Base-by-base conservation (phyloP, 352 stramenopile species). In the Phytophthora idaei region DNA sequence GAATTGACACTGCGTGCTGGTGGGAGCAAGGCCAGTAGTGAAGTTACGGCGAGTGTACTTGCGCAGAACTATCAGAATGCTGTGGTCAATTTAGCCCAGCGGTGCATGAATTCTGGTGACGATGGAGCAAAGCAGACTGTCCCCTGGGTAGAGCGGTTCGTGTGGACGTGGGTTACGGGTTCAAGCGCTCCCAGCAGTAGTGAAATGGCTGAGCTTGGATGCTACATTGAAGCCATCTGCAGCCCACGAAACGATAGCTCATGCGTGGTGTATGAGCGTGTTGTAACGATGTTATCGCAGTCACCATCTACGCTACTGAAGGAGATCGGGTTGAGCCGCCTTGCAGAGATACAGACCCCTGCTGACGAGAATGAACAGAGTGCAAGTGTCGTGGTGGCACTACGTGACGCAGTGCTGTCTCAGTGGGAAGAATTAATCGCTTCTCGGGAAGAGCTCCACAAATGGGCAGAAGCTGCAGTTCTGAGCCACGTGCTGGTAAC, bases 391-490 rank as follows among this genome's bases (percentile, higher is more conserved):
- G 17, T 48, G 21, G 47, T 29, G 3, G 1, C 27, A 15, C 57
- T 62, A 11, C 47, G 50, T 44, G 36, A 65, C 37, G 71, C 71
- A 57, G 65, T 84, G 12, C 28, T 76, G 2, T 57, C 29, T 14
- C 59, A 80, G 25, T 82, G 71, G 71, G 34, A 65, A 14, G 31
- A 74, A 27, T 7, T 78, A 21, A 57, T 74, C 5, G 25, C 46
- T 3, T 27, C 57, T 25, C 71, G 45, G 17, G 77, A 86, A 57
- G 50, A 67, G 8, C 47, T 69, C 5, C 57, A 61, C 1, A 54
- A 79, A 15, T 89, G 74, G 76, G 44, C 47, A 21, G 69, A 71
- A 34, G 78, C 77, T 57, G 83, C 80, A n/a, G 27, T 90, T 2
- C 36, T 90, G 11, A 80, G 71, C 37, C 51, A 80, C 46, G 47